Conservation (phyloP, 2,329 filamentous ascomycete species). For the Emericellopsis atlantica region DNA sequence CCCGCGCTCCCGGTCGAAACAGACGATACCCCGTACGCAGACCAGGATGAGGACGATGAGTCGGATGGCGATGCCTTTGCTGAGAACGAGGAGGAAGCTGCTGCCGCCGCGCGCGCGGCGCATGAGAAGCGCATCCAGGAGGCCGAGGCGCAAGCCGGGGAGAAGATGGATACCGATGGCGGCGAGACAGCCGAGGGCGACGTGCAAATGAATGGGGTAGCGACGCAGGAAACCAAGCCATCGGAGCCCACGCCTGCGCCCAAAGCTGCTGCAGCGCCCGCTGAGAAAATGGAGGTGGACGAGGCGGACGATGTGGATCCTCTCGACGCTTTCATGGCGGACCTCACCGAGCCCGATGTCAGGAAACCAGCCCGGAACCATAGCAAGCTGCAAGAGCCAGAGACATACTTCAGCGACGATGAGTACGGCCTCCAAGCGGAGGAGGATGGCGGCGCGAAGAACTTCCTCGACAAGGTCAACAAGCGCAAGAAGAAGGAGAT, state of each 20-base stretch:
- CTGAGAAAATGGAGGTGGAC: conserved; percentile 45
- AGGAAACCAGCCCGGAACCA: conserved; percentile 16
- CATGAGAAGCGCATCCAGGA: conserved; percentile 63
- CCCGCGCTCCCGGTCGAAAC: conserved; percentile 61
- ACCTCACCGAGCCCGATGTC: conserved; percentile 42
- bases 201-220: conserved; percentile 14
- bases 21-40: conserved; percentile 46
- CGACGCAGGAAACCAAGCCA: conserved; percentile 8
- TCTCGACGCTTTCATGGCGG: conserved; percentile 93
- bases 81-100: conserved; percentile 76
- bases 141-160: conserved; percentile 28
- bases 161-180: conserved; percentile 27
- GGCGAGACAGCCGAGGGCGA: conserved; percentile 14
- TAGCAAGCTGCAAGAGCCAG: conserved; percentile 50
- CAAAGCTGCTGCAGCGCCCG: conserved; percentile 5
- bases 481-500: conserved; percentile 92
- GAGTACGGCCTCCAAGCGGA: conserved; percentile 47
- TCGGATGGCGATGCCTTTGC: conserved; percentile 67
- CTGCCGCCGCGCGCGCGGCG: conserved; percentile 72
- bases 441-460: conserved; percentile 31
- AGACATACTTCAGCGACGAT: conserved; percentile 82
- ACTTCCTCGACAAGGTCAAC: conserved; percentile 39
- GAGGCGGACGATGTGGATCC: conserved; percentile 68
- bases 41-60: conserved; percentile 56
- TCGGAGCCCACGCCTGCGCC: conserved; percentile 8